Evolutionary conservation across 371 early-diverging fungal genomes (phyloP).

Genomic region (Mortierella sp.): DNA sequence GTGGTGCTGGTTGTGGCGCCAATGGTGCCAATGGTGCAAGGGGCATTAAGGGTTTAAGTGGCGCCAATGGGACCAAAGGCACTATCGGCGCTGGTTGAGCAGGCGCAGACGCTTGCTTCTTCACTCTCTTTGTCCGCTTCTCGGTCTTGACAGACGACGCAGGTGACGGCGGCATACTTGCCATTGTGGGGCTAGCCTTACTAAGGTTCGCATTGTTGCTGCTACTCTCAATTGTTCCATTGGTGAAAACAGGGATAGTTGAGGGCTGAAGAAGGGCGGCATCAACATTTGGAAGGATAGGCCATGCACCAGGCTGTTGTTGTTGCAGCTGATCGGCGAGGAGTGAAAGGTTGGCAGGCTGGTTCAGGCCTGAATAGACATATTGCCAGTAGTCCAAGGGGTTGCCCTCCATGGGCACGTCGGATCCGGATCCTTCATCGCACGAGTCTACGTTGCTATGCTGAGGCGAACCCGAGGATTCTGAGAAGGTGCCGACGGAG

Average conservation of each 20-base stretch:
- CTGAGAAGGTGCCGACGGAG: constrained; percentile 49
- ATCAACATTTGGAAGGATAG: constrained; percentile 25
- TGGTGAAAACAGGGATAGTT: constrained; percentile 13
- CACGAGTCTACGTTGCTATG: constrained; percentile 40
- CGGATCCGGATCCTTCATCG: constrained; percentile 47
- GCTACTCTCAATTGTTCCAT: neutral
- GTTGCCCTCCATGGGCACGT: constrained; percentile 41
- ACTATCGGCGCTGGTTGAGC: constrained; percentile 18
- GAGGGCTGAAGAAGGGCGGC: constrained; percentile 28
- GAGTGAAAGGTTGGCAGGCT: constrained; percentile 23
- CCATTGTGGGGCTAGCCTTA: neutral
- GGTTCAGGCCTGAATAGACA: constrained; percentile 39
- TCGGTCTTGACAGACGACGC: constrained; percentile 28
- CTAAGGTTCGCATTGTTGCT: neutral
- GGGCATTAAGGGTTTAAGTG: constrained; percentile 21
- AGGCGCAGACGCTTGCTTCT: constrained; percentile 28
- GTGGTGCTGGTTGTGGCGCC: constrained; percentile 42
- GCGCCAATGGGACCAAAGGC: constrained; percentile 18
- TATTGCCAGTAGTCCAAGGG: constrained; percentile 52
- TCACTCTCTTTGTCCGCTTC: constrained; percentile 25
- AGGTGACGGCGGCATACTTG: constrained; percentile 35
- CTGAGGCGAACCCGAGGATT: constrained; percentile 50
- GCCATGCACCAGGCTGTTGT: constrained; percentile 45
- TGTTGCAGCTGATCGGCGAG: constrained; percentile 29
- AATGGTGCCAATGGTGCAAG: constrained; percentile 29